Conservation (phyloP, 257 asterid genomes). For the Solanum bulbocastanum region DNA sequence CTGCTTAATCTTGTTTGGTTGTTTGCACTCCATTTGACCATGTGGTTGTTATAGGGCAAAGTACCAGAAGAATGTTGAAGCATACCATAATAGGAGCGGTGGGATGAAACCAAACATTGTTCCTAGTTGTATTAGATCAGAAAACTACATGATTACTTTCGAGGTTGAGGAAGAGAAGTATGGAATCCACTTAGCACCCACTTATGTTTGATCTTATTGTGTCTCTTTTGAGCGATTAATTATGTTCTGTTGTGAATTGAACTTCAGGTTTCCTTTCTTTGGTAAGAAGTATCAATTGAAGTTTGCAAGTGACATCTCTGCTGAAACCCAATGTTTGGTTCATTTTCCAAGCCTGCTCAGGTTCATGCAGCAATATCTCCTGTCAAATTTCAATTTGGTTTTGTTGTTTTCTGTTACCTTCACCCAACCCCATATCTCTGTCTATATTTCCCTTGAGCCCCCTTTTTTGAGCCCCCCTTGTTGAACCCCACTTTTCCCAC, state of each 20-base stretch:
- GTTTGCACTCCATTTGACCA: background rate
- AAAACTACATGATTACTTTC: conserved; percentile 85
- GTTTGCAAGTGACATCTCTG: conserved; percentile 61
- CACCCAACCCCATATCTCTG: background rate
- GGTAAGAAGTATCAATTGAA: conserved; percentile 95
- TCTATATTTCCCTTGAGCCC: background rate
- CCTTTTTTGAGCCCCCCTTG: background rate
- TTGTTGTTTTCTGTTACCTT: background rate
- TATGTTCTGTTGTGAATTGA: conserved; percentile 7
- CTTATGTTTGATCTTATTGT: conserved; percentile 2
- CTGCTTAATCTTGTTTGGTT: background rate
- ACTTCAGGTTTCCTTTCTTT: conserved; percentile 82
- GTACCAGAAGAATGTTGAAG: conserved; percentile 97
- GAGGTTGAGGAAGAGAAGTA: conserved; percentile 99
- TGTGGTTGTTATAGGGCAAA: conserved; percentile 56
- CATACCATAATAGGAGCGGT: conserved; percentile 71
- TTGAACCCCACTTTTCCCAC: background rate
- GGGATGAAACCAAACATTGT: conserved; percentile 77
- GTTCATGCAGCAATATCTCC: conserved; percentile 19
- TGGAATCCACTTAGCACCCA: conserved; percentile 1
- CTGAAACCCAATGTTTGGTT: conserved; percentile 82
- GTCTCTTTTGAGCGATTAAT: conserved; percentile 6
- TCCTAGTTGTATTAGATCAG: conserved; percentile 92
- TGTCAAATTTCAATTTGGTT: background rate
- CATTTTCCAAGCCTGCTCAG: conserved; percentile 97